phyloP scores from a whole-genome alignment of 2,329 filamentous ascomycete species.

The Coleophoma crateriformis region DNA sequence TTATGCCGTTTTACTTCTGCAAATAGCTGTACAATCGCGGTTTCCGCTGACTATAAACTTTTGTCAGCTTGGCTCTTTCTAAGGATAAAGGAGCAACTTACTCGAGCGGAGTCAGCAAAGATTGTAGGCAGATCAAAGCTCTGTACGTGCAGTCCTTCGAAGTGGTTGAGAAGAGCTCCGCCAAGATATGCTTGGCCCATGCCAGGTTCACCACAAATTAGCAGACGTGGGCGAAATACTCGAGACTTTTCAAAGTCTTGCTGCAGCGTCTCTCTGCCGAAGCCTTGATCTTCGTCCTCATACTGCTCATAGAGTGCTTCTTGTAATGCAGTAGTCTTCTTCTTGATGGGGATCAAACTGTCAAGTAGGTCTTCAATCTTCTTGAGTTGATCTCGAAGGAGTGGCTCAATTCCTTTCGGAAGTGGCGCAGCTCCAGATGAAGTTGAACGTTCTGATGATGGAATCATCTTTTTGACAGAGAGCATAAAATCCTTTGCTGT shows the following conservation, averaged over 20 bases:
- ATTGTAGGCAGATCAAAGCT: slow-evolving; percentile 88
- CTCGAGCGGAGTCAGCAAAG: slow-evolving; percentile 73
- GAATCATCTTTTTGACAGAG: slow-evolving; percentile 92
- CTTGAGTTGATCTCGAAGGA: slow-evolving; percentile 68
- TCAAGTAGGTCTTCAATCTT: slow-evolving; percentile 67
- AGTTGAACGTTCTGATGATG: slow-evolving; percentile 86
- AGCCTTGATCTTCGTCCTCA: slow-evolving; percentile 75
- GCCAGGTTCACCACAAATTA: slow-evolving; percentile 75
- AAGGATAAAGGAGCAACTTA: slow-evolving; percentile 31
- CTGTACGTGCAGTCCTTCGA: slow-evolving; percentile 92
- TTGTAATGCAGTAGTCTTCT: slow-evolving; percentile 82
- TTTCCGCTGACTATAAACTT: slow-evolving; percentile 44
- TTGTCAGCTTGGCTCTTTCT: no score
- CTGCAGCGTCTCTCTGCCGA: slow-evolving; percentile 70
- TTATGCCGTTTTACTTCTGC: slow-evolving; percentile 91
- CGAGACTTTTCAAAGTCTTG: slow-evolving; percentile 82
- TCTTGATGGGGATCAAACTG: slow-evolving; percentile 74
- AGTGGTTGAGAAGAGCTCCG: slow-evolving; percentile 78
- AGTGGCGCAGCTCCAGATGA: slow-evolving; percentile 79
- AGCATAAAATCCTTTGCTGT: slow-evolving; percentile 96
- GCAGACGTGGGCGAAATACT: slow-evolving; percentile 80
- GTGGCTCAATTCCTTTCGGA: slow-evolving; percentile 72
- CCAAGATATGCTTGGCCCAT: slow-evolving; percentile 94
- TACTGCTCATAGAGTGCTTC: slow-evolving; percentile 91
- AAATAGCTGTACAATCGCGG: slow-evolving; percentile 85